Base-by-base conservation (phyloP, 345 rosid genomes). In the Citrus cavaleriei region DNA sequence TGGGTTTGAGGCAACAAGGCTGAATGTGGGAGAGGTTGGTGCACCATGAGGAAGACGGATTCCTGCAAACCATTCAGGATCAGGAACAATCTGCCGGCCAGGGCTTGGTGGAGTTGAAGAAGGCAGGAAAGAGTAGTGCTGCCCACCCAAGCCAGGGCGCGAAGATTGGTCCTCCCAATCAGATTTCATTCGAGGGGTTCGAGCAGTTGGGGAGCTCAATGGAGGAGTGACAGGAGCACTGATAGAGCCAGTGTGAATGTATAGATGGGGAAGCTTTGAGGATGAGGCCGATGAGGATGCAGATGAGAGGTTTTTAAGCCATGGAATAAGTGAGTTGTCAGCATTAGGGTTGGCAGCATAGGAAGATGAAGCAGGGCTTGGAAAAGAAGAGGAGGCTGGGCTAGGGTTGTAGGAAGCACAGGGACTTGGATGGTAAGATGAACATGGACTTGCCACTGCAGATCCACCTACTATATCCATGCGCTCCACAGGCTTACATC, bases 211-310 rank as follows among this genome's bases (percentile, higher is more conserved):
- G 63, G 99, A 97, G 87, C 98, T 94, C 87, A 94, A 77, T 70
- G 98, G 98, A 78, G 99, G 99, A 10, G 99, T 97, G 58, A 97
- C 99, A 5, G 99, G 99, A 81, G 99, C 99, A 84, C 99, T 97
- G 49, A 97, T 91, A 54, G 99, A 96, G 57, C 98, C 97, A 25
- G 92, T 90, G 12, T 89, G 91, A 79, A 90, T 84, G 83, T 88
- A 92, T 63, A 89, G 91, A 73, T 90, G 90, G 78, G 98, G 91
- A 58, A 83, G 82, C 83, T 85, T 87, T n/a, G 98, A 87, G 30
- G 91, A 90, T 16, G 98, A 94, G 73, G 97, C 85, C 25, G 98
- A 94, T 21, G 98, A 93, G 8, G 99, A 93, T 24, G 92, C 87
- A 16, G 99, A 91, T 24, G 99, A 94, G 54, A 97, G 90, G 76